These are phyloP conservation scores for Leptoxyphium fumago DNA, from an alignment of 2,329 filamentous ascomycete species.

Conservation along the genomic window DNA sequence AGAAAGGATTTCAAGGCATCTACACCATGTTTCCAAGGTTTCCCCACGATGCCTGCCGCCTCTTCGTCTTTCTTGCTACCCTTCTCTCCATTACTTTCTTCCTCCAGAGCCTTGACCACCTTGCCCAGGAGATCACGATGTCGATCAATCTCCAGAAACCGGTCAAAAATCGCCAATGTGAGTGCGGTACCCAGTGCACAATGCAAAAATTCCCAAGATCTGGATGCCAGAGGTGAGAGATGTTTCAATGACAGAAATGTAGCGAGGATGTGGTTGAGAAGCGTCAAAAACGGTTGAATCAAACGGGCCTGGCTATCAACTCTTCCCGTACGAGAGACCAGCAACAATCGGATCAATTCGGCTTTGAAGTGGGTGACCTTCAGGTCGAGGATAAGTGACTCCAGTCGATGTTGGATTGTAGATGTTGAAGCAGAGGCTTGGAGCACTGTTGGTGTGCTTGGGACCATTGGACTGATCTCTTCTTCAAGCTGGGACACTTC, in stretches of 20 bases:
- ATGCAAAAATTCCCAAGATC: conserved; percentile 2
- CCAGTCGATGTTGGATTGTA: conserved; percentile 1
- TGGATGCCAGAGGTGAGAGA: conserved; percentile 1
- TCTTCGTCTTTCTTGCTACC: background rate
- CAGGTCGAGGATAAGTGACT: conserved; percentile 1
- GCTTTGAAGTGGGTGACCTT: conserved; percentile 1
- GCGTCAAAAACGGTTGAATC: too few species aligned
- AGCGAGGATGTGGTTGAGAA: background rate
- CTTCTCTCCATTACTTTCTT: background rate
- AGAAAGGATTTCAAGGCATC: background rate
- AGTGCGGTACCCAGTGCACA: conserved; percentile 1
- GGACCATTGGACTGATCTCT: background rate
- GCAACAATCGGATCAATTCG: background rate
- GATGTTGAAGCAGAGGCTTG: background rate
- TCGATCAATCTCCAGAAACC: background rate
- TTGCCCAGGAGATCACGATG: background rate
- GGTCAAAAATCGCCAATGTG: background rate
- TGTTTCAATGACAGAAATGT: conserved; percentile 1
- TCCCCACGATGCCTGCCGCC: background rate
- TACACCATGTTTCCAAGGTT: background rate
- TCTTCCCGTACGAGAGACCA: too few species aligned
- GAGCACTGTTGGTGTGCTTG: background rate
- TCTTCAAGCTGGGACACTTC: background rate
- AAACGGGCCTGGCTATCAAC: too few species aligned
- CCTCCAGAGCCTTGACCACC: background rate